Evolutionary conservation across 257 asterid species (phyloP).

Genomic region (Solanum chilense): DNA sequence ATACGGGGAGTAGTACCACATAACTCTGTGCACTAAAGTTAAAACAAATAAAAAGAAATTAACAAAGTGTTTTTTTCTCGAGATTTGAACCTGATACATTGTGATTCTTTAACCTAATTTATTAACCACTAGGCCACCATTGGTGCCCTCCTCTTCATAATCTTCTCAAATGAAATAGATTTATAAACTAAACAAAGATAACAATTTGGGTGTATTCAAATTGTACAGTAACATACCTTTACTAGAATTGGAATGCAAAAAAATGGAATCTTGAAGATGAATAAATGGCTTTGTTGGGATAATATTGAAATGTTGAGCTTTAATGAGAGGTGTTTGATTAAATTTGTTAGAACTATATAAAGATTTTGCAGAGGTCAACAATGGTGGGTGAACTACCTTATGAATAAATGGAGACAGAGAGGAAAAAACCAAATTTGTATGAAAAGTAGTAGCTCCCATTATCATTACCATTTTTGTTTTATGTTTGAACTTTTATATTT

Average conservation of each 20-base stretch:
- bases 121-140: too few relatives aligned
- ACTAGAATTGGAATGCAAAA: not conserved
- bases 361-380: not conserved
- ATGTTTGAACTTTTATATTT: too few relatives aligned
- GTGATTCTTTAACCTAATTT: not conserved
- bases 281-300: not conserved
- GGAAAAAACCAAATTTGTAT: not conserved
- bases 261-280: not conserved
- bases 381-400: not conserved
- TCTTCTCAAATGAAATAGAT: not conserved
- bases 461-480: too few relatives aligned
- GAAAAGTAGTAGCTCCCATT: not conserved
- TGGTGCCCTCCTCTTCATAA: not conserved
- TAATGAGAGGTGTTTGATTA: not conserved
- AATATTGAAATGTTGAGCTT: not conserved
- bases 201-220: not conserved
- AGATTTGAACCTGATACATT: not conserved
- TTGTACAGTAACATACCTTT: not conserved
- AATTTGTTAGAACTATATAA: not conserved
- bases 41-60: not conserved
- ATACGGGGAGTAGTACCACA: too few relatives aligned
- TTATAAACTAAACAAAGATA: too few relatives aligned
- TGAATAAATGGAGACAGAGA: not conserved
- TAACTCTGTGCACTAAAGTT: not conserved
- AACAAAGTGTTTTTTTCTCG: too few relatives aligned